Evolutionary conservation across 2,329 filamentous ascomycete genomes (phyloP), one percentile per base, ranked within the genome.

Genomic region (Cordyceps pruinosa): DNA sequence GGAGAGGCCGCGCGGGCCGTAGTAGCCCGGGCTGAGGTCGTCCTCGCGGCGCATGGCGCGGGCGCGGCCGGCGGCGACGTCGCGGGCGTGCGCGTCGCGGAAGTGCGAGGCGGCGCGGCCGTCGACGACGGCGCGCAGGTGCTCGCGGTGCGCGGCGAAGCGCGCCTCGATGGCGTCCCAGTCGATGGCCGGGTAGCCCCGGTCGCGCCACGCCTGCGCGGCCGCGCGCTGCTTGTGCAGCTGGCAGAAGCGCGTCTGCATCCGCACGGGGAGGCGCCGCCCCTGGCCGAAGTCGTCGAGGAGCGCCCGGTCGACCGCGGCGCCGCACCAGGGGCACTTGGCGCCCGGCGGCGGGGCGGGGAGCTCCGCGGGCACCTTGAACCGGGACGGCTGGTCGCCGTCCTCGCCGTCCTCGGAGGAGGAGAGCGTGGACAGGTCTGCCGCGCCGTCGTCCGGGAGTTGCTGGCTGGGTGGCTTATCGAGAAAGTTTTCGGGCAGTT

Each of bases 11-110:
- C 85, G 81, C 3, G 86, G 81, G 2, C 91, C 91, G 70, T 96
- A 96, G 71, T 96, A 96, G 0, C 91, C 91, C 10, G 88, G 88
- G 3, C 81, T 85, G 30, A 87, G 76, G 56, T 76, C 79, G 28
- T 82, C 73, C 51, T 77, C 83, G 59, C 82, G 79, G 52, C 82
- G 74, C 57, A 88, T 73, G 26, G 80, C 86, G 53, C 82, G 78
- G 30, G 80, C 81, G 65, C 80, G 77, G 13, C 85, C 86, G 2
- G 74, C 70, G 56, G 78, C 77, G 44, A 88, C 74, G 13, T 74
- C 79, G 4, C 77, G 73, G 5, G 77, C 77, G 25, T 90, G 74
- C 1, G 77, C 64, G 10, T 79, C 73, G 15, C 85, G 77, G 65
- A 84, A 94, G 65, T 85, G 76, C 4, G 86, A 89, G 8, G 17